Conservation (phyloP, 2,329 filamentous ascomycete genomes). For the Fusarium pseudocircinatum region DNA sequence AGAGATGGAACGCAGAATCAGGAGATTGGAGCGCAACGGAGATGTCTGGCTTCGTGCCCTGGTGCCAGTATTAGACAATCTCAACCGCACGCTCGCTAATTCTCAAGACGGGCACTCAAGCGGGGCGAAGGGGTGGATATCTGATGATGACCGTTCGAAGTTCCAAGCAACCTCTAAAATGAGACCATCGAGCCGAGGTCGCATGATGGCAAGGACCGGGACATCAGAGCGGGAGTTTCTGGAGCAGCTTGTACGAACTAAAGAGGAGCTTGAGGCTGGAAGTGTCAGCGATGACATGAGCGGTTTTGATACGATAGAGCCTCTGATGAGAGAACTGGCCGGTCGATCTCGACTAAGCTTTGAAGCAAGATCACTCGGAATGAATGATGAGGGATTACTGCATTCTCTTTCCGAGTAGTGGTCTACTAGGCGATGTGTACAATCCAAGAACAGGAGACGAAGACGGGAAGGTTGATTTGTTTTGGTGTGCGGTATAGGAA, state of each 20-base stretch:
- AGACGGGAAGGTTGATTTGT: neutral
- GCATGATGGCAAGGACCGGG: slow-evolving; percentile 38
- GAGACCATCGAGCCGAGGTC: slow-evolving; percentile 30
- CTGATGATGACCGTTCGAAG: slow-evolving; percentile 45
- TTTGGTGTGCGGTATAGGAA: neutral
- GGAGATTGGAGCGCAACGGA: slow-evolving; percentile 57
- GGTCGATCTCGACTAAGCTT: slow-evolving; percentile 43
- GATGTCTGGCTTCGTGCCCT: slow-evolving; percentile 58
- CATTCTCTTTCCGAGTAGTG: slow-evolving; percentile 24
- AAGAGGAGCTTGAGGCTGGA: slow-evolving; percentile 39
- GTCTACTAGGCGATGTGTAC: neutral
- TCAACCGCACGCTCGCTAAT: slow-evolving; percentile 51
- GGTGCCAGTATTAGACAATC: slow-evolving; percentile 56
- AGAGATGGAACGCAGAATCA: slow-evolving; percentile 59
- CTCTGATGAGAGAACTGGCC: slow-evolving; percentile 57
- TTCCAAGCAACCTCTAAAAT: slow-evolving; percentile 11
- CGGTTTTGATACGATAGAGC: slow-evolving; percentile 54
- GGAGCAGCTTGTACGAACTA: slow-evolving; percentile 42
- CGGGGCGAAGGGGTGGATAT: slow-evolving; percentile 44
- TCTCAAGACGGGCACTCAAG: slow-evolving; percentile 19
- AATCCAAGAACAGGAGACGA: neutral
- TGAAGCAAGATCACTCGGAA: slow-evolving; percentile 40
- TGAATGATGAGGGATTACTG: slow-evolving; percentile 34
- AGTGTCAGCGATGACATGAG: slow-evolving; percentile 45
- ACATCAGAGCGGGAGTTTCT: slow-evolving; percentile 45